Evolutionary conservation across 2,329 filamentous ascomycete species (phyloP), one percentile per base, ranked within the genome.

Genomic region (Colletotrichum acutatum): DNA sequence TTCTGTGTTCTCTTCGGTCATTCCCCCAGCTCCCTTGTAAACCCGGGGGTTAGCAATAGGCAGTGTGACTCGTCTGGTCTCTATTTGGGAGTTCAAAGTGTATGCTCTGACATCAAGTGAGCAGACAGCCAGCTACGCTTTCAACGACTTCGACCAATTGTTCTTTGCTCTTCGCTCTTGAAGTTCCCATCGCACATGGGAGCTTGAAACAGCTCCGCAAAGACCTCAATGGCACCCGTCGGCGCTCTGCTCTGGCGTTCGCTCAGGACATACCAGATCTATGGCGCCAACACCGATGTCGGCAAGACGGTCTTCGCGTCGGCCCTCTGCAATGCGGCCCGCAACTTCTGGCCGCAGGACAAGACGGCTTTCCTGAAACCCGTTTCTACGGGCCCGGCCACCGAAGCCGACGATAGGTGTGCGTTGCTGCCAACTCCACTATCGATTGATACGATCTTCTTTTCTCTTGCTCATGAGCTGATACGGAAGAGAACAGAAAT

Each of bases 231-330:
- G 83, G 77, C 84, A 68, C 88, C 89, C 30, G 82, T 90, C 64
- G 86, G 90, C 60, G 87, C 90, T 65, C 85, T 90, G 60, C 85
- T 95, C 49, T 94, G 91, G 90, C 90, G 91, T 73, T 89, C 89
- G 9, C 85, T 95, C 66, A 90, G 90, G 74, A 86, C 90, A 14
- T 89, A 94, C 76, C 94, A 97, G 81, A 85, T 97, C 49, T 97
- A 93, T 78, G 94, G 94, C 32, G 93, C 94, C 59, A 97, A 96
- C 78, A 97, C 94, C 0, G 90, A 94, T 76, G 93, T 97, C 30
- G 94, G 94, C 75, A 97, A 97, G 85, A 97, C 94, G 0, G 90
- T 97, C 37, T 88, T 95, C 71, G 92, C 93, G 2, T 95, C 93
- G 0, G 82, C 95, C 14, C 85, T 97, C 4, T 93, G 90, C 80